These are phyloP conservation scores for Lactarius evosmus DNA, from an alignment of 768 basidiomycete genomes.

Conservation along the genomic window DNA sequence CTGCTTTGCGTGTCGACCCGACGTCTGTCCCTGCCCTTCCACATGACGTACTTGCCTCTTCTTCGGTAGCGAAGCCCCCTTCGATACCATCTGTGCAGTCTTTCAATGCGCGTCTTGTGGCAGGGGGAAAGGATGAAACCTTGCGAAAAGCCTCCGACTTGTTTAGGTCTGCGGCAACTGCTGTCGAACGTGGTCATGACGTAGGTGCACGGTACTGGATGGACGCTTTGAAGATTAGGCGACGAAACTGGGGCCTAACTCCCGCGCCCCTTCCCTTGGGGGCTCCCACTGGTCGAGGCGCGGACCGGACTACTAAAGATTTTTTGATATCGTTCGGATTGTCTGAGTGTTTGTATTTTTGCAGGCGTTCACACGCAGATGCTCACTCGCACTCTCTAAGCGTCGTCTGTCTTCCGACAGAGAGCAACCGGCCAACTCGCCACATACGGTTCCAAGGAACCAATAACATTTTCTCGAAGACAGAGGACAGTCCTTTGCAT, in stretches of 20 bases:
- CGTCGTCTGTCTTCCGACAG: conserved; percentile 58
- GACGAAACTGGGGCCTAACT: conserved; percentile 76
- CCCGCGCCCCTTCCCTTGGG: conserved; percentile 76
- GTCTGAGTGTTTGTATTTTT: conserved; percentile 66
- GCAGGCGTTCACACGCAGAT: conserved; percentile 1
- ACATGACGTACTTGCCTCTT: conserved; percentile 48
- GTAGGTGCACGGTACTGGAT: conserved; percentile 77
- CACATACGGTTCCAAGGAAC: conserved; percentile 38
- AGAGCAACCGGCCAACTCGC: conserved; percentile 69
- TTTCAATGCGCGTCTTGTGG: conserved; percentile 66
- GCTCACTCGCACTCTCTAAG: conserved; percentile 39
- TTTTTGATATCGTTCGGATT: conserved; percentile 77
- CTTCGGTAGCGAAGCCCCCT: conserved; percentile 59
- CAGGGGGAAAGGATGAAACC: conserved; percentile 80
- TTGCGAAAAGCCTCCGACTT: conserved; percentile 69
- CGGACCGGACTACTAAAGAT: conserved; percentile 77
- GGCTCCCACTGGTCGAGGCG: conserved; percentile 67
- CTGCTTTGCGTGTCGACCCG: not conserved
- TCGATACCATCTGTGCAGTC: conserved; percentile 54
- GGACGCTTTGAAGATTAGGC: conserved; percentile 71
- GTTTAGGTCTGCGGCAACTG: conserved; percentile 65
- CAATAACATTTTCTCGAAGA: conserved; percentile 45
- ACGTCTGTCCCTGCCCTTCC: conserved; percentile 15
- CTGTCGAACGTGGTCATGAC: conserved; percentile 60
- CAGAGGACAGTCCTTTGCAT: conserved; percentile 61